Conservation (phyloP, 1,284 basidiomycete genomes). For the Apiotrichum porosum region DNA sequence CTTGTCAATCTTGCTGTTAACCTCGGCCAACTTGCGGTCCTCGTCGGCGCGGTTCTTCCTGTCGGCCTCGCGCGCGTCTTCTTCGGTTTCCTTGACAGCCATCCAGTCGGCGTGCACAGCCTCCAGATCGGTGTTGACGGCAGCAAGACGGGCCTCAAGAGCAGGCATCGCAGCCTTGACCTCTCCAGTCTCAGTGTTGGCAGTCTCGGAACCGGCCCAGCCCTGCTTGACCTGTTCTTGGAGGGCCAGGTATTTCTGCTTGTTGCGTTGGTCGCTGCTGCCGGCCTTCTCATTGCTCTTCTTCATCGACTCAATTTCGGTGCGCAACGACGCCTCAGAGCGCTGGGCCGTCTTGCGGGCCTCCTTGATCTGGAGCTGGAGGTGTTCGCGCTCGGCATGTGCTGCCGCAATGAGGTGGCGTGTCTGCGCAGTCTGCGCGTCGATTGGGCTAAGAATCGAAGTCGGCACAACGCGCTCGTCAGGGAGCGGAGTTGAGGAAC, state of each 20-base stretch:
- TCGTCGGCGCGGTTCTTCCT: constrained; percentile 36
- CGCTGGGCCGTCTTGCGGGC: constrained; percentile 45
- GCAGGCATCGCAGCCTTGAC: constrained; percentile 34
- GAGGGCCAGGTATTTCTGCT: constrained; percentile 47
- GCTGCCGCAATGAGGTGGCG: constrained; percentile 41
- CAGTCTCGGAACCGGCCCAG: constrained; percentile 41
- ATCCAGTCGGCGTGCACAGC: constrained; percentile 30
- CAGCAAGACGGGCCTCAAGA: constrained; percentile 28
- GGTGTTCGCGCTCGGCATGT: constrained; percentile 41
- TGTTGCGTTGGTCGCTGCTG: constrained; percentile 42
- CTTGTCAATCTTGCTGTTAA: constrained; percentile 67
- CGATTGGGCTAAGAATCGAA: constrained; percentile 36
- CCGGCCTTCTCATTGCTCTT: constrained; percentile 47
- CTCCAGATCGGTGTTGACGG: constrained; percentile 28
- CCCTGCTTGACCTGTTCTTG: constrained; percentile 50
- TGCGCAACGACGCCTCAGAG: constrained; percentile 43
- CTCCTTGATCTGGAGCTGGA: constrained; percentile 46
- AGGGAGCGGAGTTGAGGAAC: constrained; percentile 4
- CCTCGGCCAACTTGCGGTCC: constrained; percentile 39
- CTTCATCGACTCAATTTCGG: constrained; percentile 47
- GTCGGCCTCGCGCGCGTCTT: constrained; percentile 38
- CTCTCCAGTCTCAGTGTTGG: constrained; percentile 34
- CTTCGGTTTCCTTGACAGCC: constrained; percentile 32
- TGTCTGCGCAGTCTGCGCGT: constrained; percentile 42
- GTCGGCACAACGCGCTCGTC: constrained; percentile 25